Evolutionary conservation across 352 stramenopile species (phyloP), one percentile per base, ranked within the genome.

Genomic region (Pythium scleroteichum): DNA sequence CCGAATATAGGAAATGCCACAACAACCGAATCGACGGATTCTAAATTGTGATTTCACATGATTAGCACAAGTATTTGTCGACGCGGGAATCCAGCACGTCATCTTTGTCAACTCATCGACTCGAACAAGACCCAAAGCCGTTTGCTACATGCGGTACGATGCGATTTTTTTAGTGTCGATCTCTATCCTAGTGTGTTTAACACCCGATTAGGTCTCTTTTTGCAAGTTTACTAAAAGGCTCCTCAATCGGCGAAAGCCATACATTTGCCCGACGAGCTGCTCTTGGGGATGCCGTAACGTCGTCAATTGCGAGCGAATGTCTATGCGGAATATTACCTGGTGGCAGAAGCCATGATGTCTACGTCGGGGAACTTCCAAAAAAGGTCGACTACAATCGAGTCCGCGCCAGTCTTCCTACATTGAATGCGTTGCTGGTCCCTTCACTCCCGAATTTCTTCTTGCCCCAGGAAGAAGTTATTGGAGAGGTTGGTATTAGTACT

Each of bases 361-460:
- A 51, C 23, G 45, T 78, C 19, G 73, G 64, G 24, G 33, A 48
- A 27, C 27, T 29, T 33, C 60, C 60, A 4, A 53, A 53, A 26
- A 53, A 44, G 38, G 4, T 57, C 6, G 47, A 56, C 29, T 27
- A 16, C n/a, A 44, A 35, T 44, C 24, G 26, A 2, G 42, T 48
- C 16, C 72, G 53, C 27, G 62, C 68, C 39, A 65, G 62, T 23
- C 61, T 80, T 5, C 51, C 62, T 14, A 64, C 68, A 24, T 49
- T 91, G 6, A 82, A 76, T 47, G 69, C 69, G 9, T 59, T 71
- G 35, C 76, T 86, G 42, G 85, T 89, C 38, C 82, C 79, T 17
- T 68, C 81, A n/a, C 56, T 87, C 13, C 67, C 82, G 51, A 62
- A 78, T 2, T 69, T 76, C 53, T 86, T 87, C 64, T 68, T 87